Base-by-base conservation (phyloP, 75 land plant genomes). In the Pinus taeda region DNA sequence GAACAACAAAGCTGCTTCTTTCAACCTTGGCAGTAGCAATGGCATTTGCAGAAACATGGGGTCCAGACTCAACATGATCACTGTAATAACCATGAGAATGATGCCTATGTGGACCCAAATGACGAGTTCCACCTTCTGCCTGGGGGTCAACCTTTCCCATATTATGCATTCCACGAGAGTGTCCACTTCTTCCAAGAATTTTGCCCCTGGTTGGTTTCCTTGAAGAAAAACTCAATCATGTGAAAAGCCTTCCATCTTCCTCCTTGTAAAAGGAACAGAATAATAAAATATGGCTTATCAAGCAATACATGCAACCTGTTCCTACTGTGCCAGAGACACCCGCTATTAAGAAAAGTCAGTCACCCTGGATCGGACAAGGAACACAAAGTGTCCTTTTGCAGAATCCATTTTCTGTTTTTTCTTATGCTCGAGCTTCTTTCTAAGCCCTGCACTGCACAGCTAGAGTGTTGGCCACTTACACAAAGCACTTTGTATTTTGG, bases 21-120 rank as follows among this genome's bases (percentile, higher is more conserved):
- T 89, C 91, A 53, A 85, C 85, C 59, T 90, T 90, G 61, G 93
- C 93, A 76, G 86, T 81, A 14, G 87, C 83, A 75, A 91, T 82
- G n/a, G 83, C 86, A 85, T 89, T 85, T 65, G 76, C 79, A 75
- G 82, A 83, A 39, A 83, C 74, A 56, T 75, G 78, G 3, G 84
- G 82, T 26, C 74, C 59, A 64, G 74, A 85, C 61, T 77, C 83
- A 74, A 62, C 70, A 22, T 81, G 60, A 21, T 78, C 56, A 30
- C 75, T 76, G 63, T 79, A 71, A 59, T 74, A 75, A 65, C 60
- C 79, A 59, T 85, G 82, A 37, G 88, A 88, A 3, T 57, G 80
- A 60, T 79, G 90, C 55, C 81, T 81, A 15, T 49, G 78, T 57
- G 83, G 80, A 70, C 78, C 72, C 77, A 78, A 71, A 22, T 60